Conservation (phyloP, 345 rosid genomes). For the Eutrema heterophyllum region DNA sequence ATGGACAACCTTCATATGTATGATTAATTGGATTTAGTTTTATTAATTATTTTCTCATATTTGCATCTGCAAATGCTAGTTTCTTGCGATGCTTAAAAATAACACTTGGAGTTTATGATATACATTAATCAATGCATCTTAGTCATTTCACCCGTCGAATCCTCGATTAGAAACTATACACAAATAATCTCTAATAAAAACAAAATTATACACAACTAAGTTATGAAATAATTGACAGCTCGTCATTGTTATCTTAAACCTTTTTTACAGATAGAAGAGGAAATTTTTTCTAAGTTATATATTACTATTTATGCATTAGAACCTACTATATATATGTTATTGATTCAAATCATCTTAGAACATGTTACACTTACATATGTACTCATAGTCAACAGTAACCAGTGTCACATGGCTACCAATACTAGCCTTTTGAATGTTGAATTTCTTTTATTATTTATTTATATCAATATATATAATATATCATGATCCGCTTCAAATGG, state of each 20-base stretch:
- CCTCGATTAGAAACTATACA: background rate
- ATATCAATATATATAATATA: background rate
- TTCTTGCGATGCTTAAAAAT: background rate
- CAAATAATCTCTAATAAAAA: too few species aligned
- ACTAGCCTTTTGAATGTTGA: constrained; percentile 7
- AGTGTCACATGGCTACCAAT: constrained; percentile 23
- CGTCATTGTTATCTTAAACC: constrained; percentile 3
- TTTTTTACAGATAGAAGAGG: background rate
- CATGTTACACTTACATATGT: constrained; percentile 24
- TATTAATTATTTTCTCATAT: background rate
- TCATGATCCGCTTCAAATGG: background rate
- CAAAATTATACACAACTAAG: too few species aligned
- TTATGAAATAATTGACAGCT: background rate
- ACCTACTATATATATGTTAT: constrained; percentile 6
- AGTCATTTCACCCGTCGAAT: background rate
- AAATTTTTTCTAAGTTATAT: background rate
- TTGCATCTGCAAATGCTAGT: background rate
- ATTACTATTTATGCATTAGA: background rate
- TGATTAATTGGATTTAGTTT: background rate
- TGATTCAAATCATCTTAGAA: constrained; percentile 4
- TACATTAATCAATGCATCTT: background rate
- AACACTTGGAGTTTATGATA: background rate
- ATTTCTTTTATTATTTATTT: background rate
- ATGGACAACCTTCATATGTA: background rate
- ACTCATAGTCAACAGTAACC: constrained; percentile 6